Evolutionary conservation across 2,329 filamentous ascomycete genomes (phyloP).

Genomic region (Geosmithia morbida): DNA sequence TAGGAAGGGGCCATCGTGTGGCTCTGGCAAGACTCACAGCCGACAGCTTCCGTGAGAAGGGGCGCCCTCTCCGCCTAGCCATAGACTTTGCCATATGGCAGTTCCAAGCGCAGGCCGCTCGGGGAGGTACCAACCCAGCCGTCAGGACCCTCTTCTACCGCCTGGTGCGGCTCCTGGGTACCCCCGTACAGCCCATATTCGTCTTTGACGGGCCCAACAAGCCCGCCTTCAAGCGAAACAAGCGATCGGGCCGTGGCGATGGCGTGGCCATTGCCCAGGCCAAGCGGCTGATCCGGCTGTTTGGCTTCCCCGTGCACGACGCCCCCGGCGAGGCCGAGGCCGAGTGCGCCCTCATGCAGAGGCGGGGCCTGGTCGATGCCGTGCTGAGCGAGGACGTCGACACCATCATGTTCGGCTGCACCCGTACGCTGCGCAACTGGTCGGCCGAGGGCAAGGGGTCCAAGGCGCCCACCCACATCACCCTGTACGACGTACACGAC

Average conservation of each 20-base stretch:
- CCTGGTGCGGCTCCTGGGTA: slow-evolving; percentile 58
- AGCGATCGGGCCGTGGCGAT: slow-evolving; percentile 51
- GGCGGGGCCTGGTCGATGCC: slow-evolving; percentile 72
- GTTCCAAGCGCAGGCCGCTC: slow-evolving; percentile 77
- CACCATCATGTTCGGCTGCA: slow-evolving; percentile 92
- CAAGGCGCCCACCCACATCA: slow-evolving; percentile 72
- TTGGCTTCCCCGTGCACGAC: slow-evolving; percentile 71
- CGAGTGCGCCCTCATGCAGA: slow-evolving; percentile 80
- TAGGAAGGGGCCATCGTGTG: slow-evolving; percentile 66
- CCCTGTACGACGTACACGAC: slow-evolving; percentile 55
- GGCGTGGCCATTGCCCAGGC: slow-evolving; percentile 59
- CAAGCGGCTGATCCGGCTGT: slow-evolving; percentile 70
- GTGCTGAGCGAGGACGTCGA: slow-evolving; percentile 96
- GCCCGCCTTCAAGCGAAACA: slow-evolving; percentile 79
- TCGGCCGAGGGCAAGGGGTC: slow-evolving; percentile 53
- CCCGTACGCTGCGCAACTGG: slow-evolving; percentile 67
- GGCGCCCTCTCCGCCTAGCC: slow-evolving; percentile 67
- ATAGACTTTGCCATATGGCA: slow-evolving; percentile 97
- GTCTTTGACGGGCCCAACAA: slow-evolving; percentile 83
- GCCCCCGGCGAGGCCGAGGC: slow-evolving; percentile 94
- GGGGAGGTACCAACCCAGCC: slow-evolving; percentile 76
- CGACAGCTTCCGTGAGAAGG: slow-evolving; percentile 55
- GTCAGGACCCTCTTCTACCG: slow-evolving; percentile 88
- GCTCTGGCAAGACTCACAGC: slow-evolving; percentile 73
- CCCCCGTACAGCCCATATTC: slow-evolving; percentile 76